A percentile compares a stretch with the other conserved stretches of the same genome.
Evolutionary conservation across 768 basidiomycete species (phyloP).

Genomic region (Russula virescens): DNA sequence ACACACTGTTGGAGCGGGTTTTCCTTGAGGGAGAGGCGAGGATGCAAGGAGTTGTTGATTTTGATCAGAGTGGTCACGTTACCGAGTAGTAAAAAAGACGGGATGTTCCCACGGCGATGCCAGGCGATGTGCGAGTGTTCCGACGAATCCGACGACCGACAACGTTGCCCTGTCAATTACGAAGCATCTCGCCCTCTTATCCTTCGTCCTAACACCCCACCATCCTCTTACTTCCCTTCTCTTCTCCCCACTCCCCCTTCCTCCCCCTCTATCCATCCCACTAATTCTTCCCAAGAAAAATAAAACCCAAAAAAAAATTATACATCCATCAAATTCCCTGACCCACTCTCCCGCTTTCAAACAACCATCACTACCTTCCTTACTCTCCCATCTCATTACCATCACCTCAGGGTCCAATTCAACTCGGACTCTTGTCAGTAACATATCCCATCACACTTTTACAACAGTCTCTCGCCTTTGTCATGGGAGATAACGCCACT

Average conservation of each 20-base stretch:
- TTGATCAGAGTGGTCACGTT: background rate
- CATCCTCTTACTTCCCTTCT: conserved; percentile 2
- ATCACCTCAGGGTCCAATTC: background rate
- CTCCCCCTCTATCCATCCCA: background rate
- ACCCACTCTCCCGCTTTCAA: conserved; percentile 10
- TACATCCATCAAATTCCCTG: background rate
- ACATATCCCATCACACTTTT: background rate
- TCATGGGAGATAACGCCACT: conserved; percentile 73
- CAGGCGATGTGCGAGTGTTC: conserved; percentile 4
- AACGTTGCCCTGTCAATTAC: conserved; percentile 20
- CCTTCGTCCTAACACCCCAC: background rate
- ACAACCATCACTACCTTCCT: conserved; percentile 15
- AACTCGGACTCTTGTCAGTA: background rate
- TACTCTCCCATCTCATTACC: conserved; percentile 13
- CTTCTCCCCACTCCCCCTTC: background rate
- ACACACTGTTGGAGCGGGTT: conserved; percentile 49
- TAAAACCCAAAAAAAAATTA: conserved; percentile 4
- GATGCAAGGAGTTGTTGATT: background rate
- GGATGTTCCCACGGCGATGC: conserved; percentile 22
- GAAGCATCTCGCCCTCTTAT: conserved; percentile 1
- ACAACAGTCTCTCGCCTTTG: background rate
- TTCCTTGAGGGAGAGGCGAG: conserved; percentile 34
- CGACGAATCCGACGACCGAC: conserved; percentile 15
- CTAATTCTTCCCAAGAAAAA: background rate
- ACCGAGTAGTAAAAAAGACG: background rate